Percentiles rank a stretch among this genome's conserved stretches.
Conservation (phyloP, 768 basidiomycete genomes). For the Roridomyces roridus region DNA sequence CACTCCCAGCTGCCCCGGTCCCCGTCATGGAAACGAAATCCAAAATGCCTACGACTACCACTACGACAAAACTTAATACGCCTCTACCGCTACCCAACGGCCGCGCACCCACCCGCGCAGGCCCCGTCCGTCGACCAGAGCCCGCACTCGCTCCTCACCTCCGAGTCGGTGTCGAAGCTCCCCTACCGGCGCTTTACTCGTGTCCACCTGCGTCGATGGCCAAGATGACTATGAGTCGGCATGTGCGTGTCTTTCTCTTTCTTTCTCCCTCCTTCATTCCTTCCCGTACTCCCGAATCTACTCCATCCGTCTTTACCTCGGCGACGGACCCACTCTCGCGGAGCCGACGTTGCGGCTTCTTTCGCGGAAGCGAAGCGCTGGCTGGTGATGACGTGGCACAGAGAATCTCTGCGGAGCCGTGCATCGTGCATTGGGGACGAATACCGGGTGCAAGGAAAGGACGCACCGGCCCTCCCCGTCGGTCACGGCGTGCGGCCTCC, state of each 20-base stretch:
- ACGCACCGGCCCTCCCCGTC: too few species aligned
- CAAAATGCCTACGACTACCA: not conserved
- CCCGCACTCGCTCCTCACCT: not conserved
- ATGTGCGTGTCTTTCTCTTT: constrained; percentile 7
- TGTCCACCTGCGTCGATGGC: constrained; percentile 13
- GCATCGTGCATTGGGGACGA: too few species aligned
- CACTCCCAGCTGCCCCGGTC: too few species aligned
- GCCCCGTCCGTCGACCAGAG: not conserved
- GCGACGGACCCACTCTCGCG: too few species aligned
- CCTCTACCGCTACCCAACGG: not conserved
- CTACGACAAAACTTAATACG: not conserved
- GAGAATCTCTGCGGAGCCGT: too few species aligned
- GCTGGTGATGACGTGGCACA: too few species aligned
- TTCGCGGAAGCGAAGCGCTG: too few species aligned
- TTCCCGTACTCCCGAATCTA: not conserved
- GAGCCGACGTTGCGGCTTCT: too few species aligned
- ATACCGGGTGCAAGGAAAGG: too few species aligned
- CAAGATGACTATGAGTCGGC: constrained; percentile 15
- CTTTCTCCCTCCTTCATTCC: not conserved
- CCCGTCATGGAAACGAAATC: too few species aligned
- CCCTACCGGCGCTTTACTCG: constrained; percentile 6
- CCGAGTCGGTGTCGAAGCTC: not conserved
- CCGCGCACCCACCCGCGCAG: not conserved
- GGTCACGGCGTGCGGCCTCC: too few species aligned
- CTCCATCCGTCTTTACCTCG: too few species aligned